Evolutionary conservation across 257 asterid genomes (phyloP), one percentile per base, ranked within the genome.

Genomic region (Solanum paucissectum): DNA sequence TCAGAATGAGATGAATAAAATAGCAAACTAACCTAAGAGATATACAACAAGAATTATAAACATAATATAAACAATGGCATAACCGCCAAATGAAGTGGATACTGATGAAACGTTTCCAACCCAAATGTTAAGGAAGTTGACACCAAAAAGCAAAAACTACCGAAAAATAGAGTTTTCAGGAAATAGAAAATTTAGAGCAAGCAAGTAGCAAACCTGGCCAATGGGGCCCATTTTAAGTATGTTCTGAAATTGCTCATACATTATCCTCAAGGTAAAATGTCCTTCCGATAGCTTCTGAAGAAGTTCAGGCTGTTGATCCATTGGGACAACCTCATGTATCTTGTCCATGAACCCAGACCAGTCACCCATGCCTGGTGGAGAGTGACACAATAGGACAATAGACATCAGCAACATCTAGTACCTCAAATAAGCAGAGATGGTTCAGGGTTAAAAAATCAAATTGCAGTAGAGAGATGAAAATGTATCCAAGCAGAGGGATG

Each of bases 291-390:
- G 96, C 95, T 97, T 97, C 91, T 96, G 98, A 86, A 95, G 96
- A 88, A 97, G 98, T 92, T 97, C 99, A 23, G 98, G 98, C 91
- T 97, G 99, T 90, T 97, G 98, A 88, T 97, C 99, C 98, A 94
- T 94, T 0, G 99, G 99, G 87, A 97, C 99, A 87, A 94, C 98
- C 89, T 97, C 99, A 32, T 96, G 99, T 88, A 97, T 93, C 93
- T 95, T 97, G 93, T 97, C 98, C 98, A 96, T 93, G 92, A 97
- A 95, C 27, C 99, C 99, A 85, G 99, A 93, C 98, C 94, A 95
- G 90, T 97, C 99, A 84, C 99, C 99, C 98, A 94, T 94, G 68
- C 99, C 99, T 96, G 38, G 71, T 23, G 86, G 87, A 83, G 83
- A 49, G 36, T 3, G 69, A 49, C 32, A 82, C 69, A 49, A 82